These are phyloP conservation scores for Quercus tomentella DNA, from an alignment of 331 rosid species.

Conservation along the genomic window DNA sequence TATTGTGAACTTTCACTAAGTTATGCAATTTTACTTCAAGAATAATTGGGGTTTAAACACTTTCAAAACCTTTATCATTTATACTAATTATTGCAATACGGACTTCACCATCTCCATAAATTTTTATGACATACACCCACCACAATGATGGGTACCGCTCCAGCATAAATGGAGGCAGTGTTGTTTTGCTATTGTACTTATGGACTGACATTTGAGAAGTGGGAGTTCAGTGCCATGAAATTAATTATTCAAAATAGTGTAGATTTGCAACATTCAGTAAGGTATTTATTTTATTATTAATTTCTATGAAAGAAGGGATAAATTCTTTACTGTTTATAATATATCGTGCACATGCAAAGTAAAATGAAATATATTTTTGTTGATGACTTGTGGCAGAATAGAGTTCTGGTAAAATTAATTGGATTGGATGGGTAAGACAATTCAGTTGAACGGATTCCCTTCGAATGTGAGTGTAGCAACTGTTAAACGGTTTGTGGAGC, in stretches of 20 bases:
- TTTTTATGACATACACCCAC: too few relatives aligned
- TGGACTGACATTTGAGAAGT: not conserved
- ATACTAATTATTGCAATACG: not conserved
- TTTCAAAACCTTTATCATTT: not conserved
- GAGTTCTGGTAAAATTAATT: not conserved
- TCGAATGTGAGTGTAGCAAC: not conserved
- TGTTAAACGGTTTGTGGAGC: slow-evolving; percentile 47
- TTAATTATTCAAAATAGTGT: not conserved
- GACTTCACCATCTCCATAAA: too few relatives aligned
- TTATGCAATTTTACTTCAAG: not conserved
- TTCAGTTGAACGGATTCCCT: slow-evolving; percentile 57
- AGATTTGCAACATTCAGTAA: not conserved
- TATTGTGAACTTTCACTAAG: not conserved
- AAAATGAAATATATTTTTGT: not conserved
- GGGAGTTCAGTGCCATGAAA: not conserved
- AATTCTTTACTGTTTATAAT: not conserved
- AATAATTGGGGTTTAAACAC: not conserved
- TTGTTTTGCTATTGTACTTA: too few relatives aligned
- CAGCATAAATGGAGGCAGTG: too few relatives aligned
- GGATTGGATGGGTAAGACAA: slow-evolving; percentile 40
- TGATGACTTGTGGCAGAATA: not conserved
- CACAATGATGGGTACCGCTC: too few relatives aligned
- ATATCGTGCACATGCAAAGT: not conserved
- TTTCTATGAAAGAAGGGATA: not conserved
- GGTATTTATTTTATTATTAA: not conserved